Base-by-base conservation (phyloP, 2,329 filamentous ascomycete genomes). In the Aspergillus fumigatus region DNA sequence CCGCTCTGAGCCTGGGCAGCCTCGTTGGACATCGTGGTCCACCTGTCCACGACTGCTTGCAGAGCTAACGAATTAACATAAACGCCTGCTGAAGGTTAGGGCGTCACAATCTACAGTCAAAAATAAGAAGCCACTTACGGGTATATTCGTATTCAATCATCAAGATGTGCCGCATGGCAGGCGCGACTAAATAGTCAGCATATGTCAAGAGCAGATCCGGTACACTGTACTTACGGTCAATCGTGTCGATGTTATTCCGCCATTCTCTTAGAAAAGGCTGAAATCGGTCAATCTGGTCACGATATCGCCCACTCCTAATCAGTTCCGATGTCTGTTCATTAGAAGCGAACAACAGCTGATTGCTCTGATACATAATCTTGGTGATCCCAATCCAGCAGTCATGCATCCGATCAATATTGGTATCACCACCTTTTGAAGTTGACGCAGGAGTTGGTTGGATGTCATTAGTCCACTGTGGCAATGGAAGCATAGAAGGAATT, bases 61-160 rank as follows among this genome's bases (percentile, higher is more conserved):
- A 99, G 79, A 2, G 92, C 92, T 1, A 99, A 80, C 0, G 92
- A 96, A 72, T 97, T 97, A 76, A 97, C 84, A 70, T 97, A 97
- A 51, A 97, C 62, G 14, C 76, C 76, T 74, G 57, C 17, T 38
- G 58, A 64, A 43, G 43, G 55, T 67, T 52, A 65, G 58, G n/a
- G 19, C 35, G 27, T 52, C 4, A n/a, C 14, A 6, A 17, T 38
- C 26, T 3, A 48, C 6, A 10, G 48, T 4, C 41, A 8, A 14
- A 14, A 40, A 49, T 2, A 26, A 29, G n/a, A 1, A 23, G 52
- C 21, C 8, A 73, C 75, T 71, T 89, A 67, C 93, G 85, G 26
- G 93, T 91, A 70, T 97, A 97, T 68, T 97, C 91, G 68, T 94
- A 97, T 76, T 99, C 94, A 62, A 97, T 97, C 7, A 86, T 88